A percentile compares a stretch with the other conserved stretches of the same genome.
phyloP scores from a whole-genome alignment of 1,139 yeast genomes.

The Protomyces inouyei region DNA sequence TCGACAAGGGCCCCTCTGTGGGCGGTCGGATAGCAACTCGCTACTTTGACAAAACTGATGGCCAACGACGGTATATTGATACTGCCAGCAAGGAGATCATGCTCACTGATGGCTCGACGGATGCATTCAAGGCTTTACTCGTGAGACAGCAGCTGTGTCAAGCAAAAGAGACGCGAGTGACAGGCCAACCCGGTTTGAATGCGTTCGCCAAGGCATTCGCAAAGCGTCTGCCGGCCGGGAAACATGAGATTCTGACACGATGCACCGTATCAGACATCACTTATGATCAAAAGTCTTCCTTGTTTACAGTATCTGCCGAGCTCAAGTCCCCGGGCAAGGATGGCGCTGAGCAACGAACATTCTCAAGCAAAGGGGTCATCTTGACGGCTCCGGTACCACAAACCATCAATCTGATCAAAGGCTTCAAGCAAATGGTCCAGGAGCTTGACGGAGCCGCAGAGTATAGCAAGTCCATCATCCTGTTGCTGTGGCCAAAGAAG shows the following conservation, averaged over 20 bases:
- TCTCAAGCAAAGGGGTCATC: not conserved
- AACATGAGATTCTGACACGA: not conserved
- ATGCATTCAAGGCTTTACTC: constrained; percentile 1
- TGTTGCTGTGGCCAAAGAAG: constrained; percentile 15
- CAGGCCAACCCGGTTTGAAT: constrained; percentile 7
- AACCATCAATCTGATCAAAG: not conserved
- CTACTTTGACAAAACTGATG: not conserved
- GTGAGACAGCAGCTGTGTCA: not conserved
- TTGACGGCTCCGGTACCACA: constrained; percentile 18
- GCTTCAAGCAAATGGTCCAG: not conserved
- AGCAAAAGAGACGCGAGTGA: not conserved
- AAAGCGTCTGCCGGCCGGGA: not conserved
- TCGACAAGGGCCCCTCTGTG: constrained; percentile 17
- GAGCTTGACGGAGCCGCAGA: not conserved
- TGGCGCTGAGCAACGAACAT: not conserved
- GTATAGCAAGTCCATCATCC: not conserved
- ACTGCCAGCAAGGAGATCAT: constrained; percentile 14
- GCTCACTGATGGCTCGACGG: not conserved
- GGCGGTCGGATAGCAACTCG: constrained; percentile 23
- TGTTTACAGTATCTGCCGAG: not conserved
- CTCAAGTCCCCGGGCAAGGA: not conserved
- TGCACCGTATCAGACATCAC: not conserved
- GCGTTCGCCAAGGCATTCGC: constrained; percentile 8
- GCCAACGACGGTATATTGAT: constrained; percentile 5
- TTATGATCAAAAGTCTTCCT: not conserved